phyloP scores from a whole-genome alignment of 2,329 filamentous ascomycete species.

The Phaeosphaeriaceae sp. region DNA sequence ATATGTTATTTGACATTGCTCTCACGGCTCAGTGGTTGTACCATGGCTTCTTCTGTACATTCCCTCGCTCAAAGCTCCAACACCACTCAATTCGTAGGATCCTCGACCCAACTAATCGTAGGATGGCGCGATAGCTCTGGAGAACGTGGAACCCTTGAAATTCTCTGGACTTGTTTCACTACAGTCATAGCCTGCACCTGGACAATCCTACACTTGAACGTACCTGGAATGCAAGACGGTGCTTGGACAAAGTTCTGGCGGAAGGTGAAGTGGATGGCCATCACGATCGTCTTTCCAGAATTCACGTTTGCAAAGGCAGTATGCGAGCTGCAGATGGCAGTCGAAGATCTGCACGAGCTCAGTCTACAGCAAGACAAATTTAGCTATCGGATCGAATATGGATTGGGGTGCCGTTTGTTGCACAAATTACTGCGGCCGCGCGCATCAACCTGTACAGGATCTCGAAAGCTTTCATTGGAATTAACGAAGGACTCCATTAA shows the following conservation, averaged over 20 bases:
- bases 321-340: not conserved
- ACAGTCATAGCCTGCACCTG: not conserved
- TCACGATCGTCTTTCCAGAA: not conserved
- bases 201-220: not conserved
- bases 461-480: not conserved
- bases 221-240: not conserved
- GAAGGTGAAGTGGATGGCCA: not conserved
- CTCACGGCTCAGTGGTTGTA: not conserved
- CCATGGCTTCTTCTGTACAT: not conserved
- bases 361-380: not conserved
- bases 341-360: not conserved
- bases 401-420: not conserved
- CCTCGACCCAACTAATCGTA: not conserved
- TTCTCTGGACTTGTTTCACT: not conserved
- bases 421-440: not conserved
- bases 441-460: not conserved
- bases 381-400: not conserved
- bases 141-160: not conserved
- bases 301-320: not conserved
- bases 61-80: not conserved
- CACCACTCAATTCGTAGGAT: not conserved
- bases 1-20: too few species aligned
- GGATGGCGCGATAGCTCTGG: not conserved
- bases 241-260: not conserved
- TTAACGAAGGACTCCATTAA: not conserved